Base-by-base conservation (phyloP, 1,284 basidiomycete species). In the Meira nashicola region DNA sequence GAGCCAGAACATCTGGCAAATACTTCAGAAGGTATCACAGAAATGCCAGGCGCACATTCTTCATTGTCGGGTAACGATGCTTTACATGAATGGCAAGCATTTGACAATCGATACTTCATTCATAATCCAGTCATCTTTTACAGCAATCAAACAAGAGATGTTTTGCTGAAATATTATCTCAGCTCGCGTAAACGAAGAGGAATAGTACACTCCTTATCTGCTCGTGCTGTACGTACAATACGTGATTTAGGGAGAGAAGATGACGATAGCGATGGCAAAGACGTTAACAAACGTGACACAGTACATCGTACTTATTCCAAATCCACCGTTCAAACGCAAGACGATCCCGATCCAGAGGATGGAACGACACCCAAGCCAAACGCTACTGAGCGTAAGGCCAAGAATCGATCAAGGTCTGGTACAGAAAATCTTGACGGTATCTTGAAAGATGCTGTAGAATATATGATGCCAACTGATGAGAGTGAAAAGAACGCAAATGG, bases 101-200 rank as follows among this genome's bases (percentile, higher is more conserved):
- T 95, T 78, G 87, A 90, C 76, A 90, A 94, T 69, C 91, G 93
- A 19, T 89, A 92, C 74, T 89, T 95, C 72, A 83, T 93, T 10
- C 92, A 96, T 80, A 88, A 86, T 63, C 92, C 92, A 0, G 88
- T 87, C 54, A 83, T 95, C 48, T 87, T 87, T 73, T 83, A 92
- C 80, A 88, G 88, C 73, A 89, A 87, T 74, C 82, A 84, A 15
- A 87, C 88, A 14, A 86, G 92, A 39, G 78, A 92, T 85, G 85
- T 94, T 60, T 82, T 94, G 75, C 85, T 90, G 80, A 88, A 90
- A 77, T 96, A 96, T 79, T 92, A 92, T 77, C 89, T 89, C 76
- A 89, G 88, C 71, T 89, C 87, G 49, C 83, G 86, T 49, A 83
- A 86, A 53, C 84, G 87, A 66, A 78, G 80, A 57, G 88, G 89